A percentile compares a stretch with the other conserved stretches of the same genome.
phyloP scores from a whole-genome alignment of 2,329 filamentous ascomycete genomes.

The Pseudogymnoascus sp. region DNA sequence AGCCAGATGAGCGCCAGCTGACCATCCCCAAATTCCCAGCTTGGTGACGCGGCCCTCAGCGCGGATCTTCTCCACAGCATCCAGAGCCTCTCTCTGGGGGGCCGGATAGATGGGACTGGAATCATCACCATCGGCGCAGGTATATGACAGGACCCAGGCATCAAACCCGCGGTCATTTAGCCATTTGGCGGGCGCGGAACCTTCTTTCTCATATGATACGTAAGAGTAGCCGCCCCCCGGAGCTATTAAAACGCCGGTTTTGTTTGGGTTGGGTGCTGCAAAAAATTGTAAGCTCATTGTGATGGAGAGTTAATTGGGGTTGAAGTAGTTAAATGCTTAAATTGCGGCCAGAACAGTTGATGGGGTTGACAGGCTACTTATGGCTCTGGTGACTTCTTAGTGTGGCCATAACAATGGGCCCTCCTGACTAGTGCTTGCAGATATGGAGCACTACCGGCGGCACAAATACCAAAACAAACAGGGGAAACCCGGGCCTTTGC shows the following conservation, averaged over 20 bases:
- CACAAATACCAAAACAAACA: too few species aligned
- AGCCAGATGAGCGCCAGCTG: slow-evolving; percentile 23
- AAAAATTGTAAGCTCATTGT: not conserved
- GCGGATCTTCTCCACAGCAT: slow-evolving; percentile 19
- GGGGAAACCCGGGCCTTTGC: not conserved
- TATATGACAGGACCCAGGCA: slow-evolving; percentile 24
- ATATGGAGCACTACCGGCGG: not conserved
- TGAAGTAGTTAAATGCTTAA: not conserved
- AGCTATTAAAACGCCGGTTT: slow-evolving; percentile 20
- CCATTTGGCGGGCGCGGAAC: slow-evolving; percentile 19
- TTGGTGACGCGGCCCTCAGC: slow-evolving; percentile 14
- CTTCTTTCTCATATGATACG: slow-evolving; percentile 21
- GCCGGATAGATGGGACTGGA: slow-evolving; percentile 19
- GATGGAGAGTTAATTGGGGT: not conserved
- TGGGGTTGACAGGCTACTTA: slow-evolving; percentile 10
- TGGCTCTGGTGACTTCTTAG: not conserved
- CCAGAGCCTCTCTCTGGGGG: slow-evolving; percentile 20
- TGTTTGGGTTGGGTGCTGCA: not conserved
- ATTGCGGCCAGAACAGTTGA: not conserved
- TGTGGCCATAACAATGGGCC: not conserved
- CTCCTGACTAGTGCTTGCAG: not conserved
- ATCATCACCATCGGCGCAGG: slow-evolving; percentile 9
- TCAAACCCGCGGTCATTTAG: slow-evolving; percentile 21
- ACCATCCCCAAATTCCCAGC: slow-evolving; percentile 24
- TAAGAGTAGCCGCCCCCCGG: slow-evolving; percentile 23